A percentile compares a stretch with the other conserved stretches of the same genome.
These are phyloP conservation scores for Rhizomucor pusillus DNA, from an alignment of 371 early-diverging fungal species.

Conservation along the genomic window DNA sequence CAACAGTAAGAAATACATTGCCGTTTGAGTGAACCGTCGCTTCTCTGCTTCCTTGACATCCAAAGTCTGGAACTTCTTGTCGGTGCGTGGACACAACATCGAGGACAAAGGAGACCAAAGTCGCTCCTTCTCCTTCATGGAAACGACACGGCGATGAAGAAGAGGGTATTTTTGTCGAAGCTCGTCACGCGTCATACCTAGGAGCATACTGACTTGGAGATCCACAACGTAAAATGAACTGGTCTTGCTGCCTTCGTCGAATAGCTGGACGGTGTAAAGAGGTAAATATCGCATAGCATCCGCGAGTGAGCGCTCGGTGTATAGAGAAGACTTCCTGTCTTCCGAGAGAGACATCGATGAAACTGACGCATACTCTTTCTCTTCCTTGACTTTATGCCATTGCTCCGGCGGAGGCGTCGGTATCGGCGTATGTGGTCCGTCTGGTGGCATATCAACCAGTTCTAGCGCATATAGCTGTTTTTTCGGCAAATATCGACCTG, in stretches of 20 bases:
- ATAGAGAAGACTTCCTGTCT: conserved; percentile 1
- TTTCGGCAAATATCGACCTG: conserved; percentile 33
- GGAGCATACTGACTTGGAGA: conserved; percentile 60
- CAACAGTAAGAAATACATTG: conserved; percentile 62
- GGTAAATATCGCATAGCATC: conserved; percentile 58
- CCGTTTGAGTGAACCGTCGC: conserved; percentile 52
- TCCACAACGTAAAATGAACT: conserved; percentile 63
- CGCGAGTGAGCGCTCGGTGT: conserved; percentile 12
- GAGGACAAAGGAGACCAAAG: conserved; percentile 68
- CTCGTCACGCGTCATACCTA: conserved; percentile 47
- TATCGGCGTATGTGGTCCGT: conserved; percentile 42
- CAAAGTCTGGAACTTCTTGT: conserved; percentile 12
- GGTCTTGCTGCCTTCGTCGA: conserved; percentile 17
- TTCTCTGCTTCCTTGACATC: conserved; percentile 22
- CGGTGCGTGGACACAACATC: conserved; percentile 52
- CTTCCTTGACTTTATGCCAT: conserved; percentile 39
- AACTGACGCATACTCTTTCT: conserved; percentile 17
- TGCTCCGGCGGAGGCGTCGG: conserved; percentile 49
- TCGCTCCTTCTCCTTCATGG: conserved; percentile 60
- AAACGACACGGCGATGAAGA: conserved; percentile 52
- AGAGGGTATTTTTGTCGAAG: conserved; percentile 59
- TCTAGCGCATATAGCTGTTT: conserved; percentile 24
- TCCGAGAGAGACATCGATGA: background rate
- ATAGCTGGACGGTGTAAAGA: conserved; percentile 65
- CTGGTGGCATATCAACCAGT: conserved; percentile 26